Evolutionary conservation across 352 stramenopile genomes (phyloP), one percentile per base, ranked within the genome.

Genomic region (Pythium aristosporum): DNA sequence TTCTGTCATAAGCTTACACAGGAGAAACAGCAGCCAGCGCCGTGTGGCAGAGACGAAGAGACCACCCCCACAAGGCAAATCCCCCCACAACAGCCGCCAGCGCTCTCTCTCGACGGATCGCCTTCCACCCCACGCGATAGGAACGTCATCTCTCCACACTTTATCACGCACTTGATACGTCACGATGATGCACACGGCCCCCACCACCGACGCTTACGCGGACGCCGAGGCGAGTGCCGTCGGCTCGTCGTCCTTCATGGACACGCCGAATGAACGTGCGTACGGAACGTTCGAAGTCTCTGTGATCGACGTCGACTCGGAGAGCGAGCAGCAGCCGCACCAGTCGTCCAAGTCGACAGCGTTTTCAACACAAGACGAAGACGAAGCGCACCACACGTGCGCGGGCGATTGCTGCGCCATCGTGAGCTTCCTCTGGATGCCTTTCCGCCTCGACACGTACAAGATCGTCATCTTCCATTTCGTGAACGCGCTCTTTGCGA

Each of bases 201-300:
- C 48, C 25, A 41, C n/a, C 11, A 23, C n/a, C 30, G 32, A n/a
- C 52, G 30, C 36, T n/a, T 12, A 41, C 21, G 20, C n/a, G 30
- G 42, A 6, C 15, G 20, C 16, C 5, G 65, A 64, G 2, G 39
- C 47, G 15, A 64, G 46, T 55, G 55, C 46, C 21, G 32, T 48
- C n/a, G 49, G 39, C 54, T 63, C 49, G 25, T 67, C 49, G 15
- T 46, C 49, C 20, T 37, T 36, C 32, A n/a, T 73, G n/a, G 69
- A 66, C 48, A 76, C 67, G 44, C 47, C 72, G 15, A 70, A 65
- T 25, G 79, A 88, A 28, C 73, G 73, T 58, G 75, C 73, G 52
- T 90, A 90, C 55, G 81, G 81, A 47, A 90, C 81, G 21, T 90
- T 90, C 46, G 79, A 90, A 37, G 81, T 88, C 48, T 87, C 81